A percentile compares a stretch with the other conserved stretches of the same genome.
These are phyloP conservation scores for Nelumbo lutea DNA, from an alignment of 164 flowering plant genomes.

Conservation along the genomic window DNA sequence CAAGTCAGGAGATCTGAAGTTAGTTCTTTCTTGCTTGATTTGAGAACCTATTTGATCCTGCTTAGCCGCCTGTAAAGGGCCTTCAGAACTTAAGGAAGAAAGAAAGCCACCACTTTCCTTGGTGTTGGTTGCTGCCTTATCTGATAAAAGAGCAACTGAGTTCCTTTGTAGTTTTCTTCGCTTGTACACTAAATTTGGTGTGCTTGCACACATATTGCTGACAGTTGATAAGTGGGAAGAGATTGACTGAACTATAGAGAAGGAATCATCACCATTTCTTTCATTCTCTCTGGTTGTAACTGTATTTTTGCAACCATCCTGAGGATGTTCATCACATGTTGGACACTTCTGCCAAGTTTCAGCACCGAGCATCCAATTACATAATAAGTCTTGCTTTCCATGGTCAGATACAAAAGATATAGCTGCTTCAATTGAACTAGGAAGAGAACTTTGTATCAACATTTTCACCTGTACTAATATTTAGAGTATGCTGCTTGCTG, in stretches of 20 bases:
- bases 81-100: slow-evolving; percentile 32
- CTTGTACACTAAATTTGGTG: slow-evolving; percentile 47
- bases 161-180: slow-evolving; percentile 38
- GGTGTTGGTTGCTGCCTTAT: slow-evolving; percentile 15
- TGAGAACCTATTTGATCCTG: slow-evolving; percentile 16
- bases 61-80: slow-evolving; percentile 18
- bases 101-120: slow-evolving; percentile 26
- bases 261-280: slow-evolving; percentile 14
- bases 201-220: slow-evolving; percentile 29
- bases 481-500: slow-evolving; percentile 9
- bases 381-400: slow-evolving; percentile 24
- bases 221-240: slow-evolving; percentile 31
- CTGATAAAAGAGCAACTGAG: slow-evolving; percentile 17
- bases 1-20: slow-evolving; percentile 14
- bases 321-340: slow-evolving; percentile 21
- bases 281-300: slow-evolving; percentile 12
- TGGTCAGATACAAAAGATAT: slow-evolving; percentile 33
- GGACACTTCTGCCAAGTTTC: slow-evolving; percentile 37
- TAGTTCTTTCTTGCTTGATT: slow-evolving; percentile 16
- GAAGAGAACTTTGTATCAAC: slow-evolving; percentile 41
- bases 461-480: slow-evolving; percentile 35
- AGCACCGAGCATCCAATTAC: slow-evolving; percentile 34
- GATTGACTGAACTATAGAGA: slow-evolving; percentile 16
- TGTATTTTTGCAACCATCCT: slow-evolving; percentile 23
- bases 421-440: slow-evolving; percentile 33